Evolutionary conservation across 345 rosid genomes (phyloP), one percentile per base, ranked within the genome.

Genomic region (Gossypioides kirkii): DNA sequence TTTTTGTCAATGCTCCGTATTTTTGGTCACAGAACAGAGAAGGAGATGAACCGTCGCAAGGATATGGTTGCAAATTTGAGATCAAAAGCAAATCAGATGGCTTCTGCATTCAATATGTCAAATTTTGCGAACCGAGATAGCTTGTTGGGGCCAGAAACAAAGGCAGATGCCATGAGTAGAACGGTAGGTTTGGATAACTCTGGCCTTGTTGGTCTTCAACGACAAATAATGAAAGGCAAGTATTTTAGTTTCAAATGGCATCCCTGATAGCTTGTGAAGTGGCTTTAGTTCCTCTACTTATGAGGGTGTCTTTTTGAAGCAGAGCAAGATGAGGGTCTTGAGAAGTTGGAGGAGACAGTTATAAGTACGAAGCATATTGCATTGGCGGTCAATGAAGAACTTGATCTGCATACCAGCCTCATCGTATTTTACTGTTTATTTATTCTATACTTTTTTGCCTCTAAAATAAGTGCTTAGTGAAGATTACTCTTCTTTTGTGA

Each of bases 281-380:
- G 41, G 12, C 46, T 62, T 45, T 17, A 26, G 38, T 22, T 54
- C 25, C 45, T 9, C 1, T n/a, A 41, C 63, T 75, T 58, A 42
- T 38, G 11, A 72, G 42, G 17, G 71, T 45, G 6, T 72, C 11
- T 60, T 54, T 56, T 62, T 62, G n/a, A 50, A 86, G 73, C 90
- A 95, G 99, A 95, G 80, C 99, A 95, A 93, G 99, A 95, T 74
- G 99, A 95, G 73, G 99, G 96, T 69, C 97, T 95, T 74, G 99
- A 87, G 83, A 79, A 91, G 81, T 82, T 95, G 83, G 97, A 87
- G 76, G 90, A 80, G 79, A 88, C 96, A 0, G 91, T 88, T 38
- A 61, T 69, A 67, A 90, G 96, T 78, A 88, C 96, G 61, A 90
- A 90, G 77, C 96, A 90, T 69, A 88, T 88, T 68, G 96, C 96